Base-by-base conservation (phyloP, 2,329 filamentous ascomycete genomes). In the Didymella pinodella region DNA sequence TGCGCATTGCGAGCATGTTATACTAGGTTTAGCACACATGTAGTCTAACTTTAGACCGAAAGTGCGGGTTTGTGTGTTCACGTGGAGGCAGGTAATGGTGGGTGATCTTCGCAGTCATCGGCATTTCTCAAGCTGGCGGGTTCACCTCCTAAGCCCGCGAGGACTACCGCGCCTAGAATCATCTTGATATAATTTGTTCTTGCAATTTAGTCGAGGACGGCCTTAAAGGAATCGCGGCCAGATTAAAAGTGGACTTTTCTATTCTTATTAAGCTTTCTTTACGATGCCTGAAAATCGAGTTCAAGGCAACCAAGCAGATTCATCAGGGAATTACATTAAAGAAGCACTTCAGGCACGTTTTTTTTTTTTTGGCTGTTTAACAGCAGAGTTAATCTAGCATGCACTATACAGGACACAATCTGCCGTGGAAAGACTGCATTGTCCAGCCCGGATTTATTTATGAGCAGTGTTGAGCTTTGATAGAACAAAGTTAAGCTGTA, bases 1-100 rank as follows among this genome's bases (percentile, higher is more conserved):
- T 20, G 43, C 44, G 41, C 66, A 69, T 55, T 69, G 67, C 12
- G 63, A 67, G 28, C 67, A 70, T 18, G 59, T 56, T 22, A 66
- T 66, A 3, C 59, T 59, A 29, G 4, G 10, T 32, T 46, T 22
- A 3, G 2, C 20, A 22, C 20, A 22, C 3, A 22, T 22, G 20
- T 22, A 22, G 20, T 2, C 2, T 22, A 3, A 22, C 20, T 3
- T 22, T 22, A 3, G 20, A 22, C 3, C 20, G 20, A 22, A 22
- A 22, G 20, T 22, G 20, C 20, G 20, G 20, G 20, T 22, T 22
- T 22, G 20, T 22, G 20, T 22, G 20, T 22, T 22, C 20, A 22
- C 20, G 20, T 3, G 20, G 20, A 22, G 20, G 20, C 3, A 22
- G 20, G 20, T 22, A 22, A 22, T 22, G 20, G 20, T 4, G 5